These are phyloP conservation scores for Ambrosia trifida DNA, from an alignment of 129 eudicot genomes.

Conservation along the genomic window DNA sequence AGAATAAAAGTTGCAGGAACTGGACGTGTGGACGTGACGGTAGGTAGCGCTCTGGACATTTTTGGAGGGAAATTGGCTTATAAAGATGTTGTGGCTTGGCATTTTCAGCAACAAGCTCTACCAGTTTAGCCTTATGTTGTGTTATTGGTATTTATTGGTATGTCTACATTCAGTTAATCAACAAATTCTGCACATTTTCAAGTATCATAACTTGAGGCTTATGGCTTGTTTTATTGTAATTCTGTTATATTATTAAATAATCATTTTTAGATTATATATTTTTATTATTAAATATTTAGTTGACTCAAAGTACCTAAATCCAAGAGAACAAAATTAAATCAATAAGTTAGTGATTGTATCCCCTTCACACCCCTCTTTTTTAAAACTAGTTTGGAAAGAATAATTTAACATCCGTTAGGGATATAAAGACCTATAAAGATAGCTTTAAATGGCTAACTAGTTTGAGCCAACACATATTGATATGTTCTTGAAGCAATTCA, in stretches of 20 bases:
- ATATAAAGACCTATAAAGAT: too few species aligned
- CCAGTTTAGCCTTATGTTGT: not conserved
- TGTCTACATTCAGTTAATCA: not conserved
- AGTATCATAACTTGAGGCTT: not conserved
- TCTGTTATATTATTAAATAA: not conserved
- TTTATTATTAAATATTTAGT: too few species aligned
- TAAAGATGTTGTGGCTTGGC: constrained; percentile 92
- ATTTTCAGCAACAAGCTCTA: constrained; percentile 43
- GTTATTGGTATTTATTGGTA: not conserved
- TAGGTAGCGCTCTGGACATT: constrained; percentile 92
- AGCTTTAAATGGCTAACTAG: too few species aligned
- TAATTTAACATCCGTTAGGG: too few species aligned
- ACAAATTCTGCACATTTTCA: not conserved
- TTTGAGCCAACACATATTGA: too few species aligned
- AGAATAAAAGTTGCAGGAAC: constrained; percentile 74
- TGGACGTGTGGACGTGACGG: constrained; percentile 87
- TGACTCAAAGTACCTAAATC: too few species aligned
- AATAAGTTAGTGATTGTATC: too few species aligned
- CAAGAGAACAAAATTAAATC: too few species aligned
- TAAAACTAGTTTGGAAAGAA: too few species aligned
- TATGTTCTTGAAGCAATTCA: too few species aligned
- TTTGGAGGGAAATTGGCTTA: constrained; percentile 85
- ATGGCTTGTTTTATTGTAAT: not conserved
- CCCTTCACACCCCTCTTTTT: too few species aligned
- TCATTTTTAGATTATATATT: not conserved